phyloP scores from a whole-genome alignment of 768 basidiomycete genomes.

The Suillus weaverae region DNA sequence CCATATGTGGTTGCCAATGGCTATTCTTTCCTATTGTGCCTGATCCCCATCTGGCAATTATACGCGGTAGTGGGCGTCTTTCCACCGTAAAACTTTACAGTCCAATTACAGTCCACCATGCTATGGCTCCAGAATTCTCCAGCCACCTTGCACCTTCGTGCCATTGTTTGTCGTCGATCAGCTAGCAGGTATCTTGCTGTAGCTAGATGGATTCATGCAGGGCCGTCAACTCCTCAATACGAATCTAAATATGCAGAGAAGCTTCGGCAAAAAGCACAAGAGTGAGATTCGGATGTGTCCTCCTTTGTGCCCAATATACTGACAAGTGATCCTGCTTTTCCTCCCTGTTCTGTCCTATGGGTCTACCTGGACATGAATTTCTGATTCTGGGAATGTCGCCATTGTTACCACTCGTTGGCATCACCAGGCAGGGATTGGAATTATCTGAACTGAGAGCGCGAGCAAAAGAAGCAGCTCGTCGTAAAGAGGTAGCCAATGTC shows the following conservation, averaged over 20 bases:
- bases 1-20: not conserved
- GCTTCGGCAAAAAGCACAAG: slow-evolving; percentile 58
- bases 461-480: slow-evolving; percentile 31
- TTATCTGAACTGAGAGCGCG: slow-evolving; percentile 34
- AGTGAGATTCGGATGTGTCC: slow-evolving; percentile 55
- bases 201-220: slow-evolving; percentile 18
- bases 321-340: slow-evolving; percentile 19
- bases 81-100: not conserved
- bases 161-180: not conserved
- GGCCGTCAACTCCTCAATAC: slow-evolving; percentile 20
- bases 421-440: slow-evolving; percentile 44
- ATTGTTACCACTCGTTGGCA: not conserved
- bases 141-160: not conserved
- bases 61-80: not conserved
- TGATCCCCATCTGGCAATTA: slow-evolving; percentile 10
- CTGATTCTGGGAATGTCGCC: slow-evolving; percentile 3
- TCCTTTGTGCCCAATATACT: slow-evolving; percentile 13
- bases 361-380: slow-evolving; percentile 10
- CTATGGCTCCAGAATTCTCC: not conserved
- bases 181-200: slow-evolving; percentile 5
- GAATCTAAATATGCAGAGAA: slow-evolving; percentile 68
- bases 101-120: not conserved
- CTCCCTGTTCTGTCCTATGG: slow-evolving; percentile 9
- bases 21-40: slow-evolving; percentile 11
- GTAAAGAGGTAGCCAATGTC: slow-evolving; percentile 28